A percentile compares a stretch with the other conserved stretches of the same genome.
Evolutionary conservation across 106 monocot genomes (phyloP).

Genomic region (Dendrobium chrysotoxum): DNA sequence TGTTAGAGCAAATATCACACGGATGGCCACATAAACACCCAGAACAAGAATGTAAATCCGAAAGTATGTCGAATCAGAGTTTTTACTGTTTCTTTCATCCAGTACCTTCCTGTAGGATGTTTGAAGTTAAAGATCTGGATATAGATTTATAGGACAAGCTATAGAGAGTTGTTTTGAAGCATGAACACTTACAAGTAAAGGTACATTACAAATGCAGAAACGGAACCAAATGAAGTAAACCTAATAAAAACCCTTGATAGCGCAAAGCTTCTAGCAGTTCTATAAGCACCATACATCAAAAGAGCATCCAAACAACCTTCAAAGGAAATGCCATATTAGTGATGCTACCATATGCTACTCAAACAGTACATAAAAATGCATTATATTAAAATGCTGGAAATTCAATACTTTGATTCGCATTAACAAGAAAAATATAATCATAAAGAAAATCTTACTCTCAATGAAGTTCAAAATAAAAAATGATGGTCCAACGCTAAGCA

Average conservation of each 20-base stretch:
- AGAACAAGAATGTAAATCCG: slow-evolving; percentile 76
- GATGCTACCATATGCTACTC: neutral
- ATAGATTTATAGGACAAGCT: neutral
- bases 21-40: slow-evolving; percentile 72
- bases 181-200: slow-evolving; percentile 64
- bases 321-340: neutral
- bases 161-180: neutral
- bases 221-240: slow-evolving; percentile 66
- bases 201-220: slow-evolving; percentile 53
- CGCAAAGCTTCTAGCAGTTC: slow-evolving; percentile 75
- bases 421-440: neutral
- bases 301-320: slow-evolving; percentile 78
- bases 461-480: slow-evolving; percentile 81
- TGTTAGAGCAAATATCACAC: slow-evolving; percentile 53
- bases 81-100: slow-evolving; percentile 52
- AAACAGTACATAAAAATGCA: slow-evolving; percentile 1
- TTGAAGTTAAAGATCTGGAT: neutral
- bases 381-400: neutral
- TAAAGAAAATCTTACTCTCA: slow-evolving; percentile 50
- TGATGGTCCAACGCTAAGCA: slow-evolving; percentile 79
- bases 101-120: slow-evolving; percentile 64
- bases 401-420: neutral
- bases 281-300: slow-evolving; percentile 95
- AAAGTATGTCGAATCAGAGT: slow-evolving; percentile 73
- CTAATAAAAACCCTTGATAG: slow-evolving; percentile 79